A percentile compares a stretch with the other conserved stretches of the same genome.
phyloP scores from a whole-genome alignment of 2,329 filamentous ascomycete species.

The Colletotrichum tofieldiae region DNA sequence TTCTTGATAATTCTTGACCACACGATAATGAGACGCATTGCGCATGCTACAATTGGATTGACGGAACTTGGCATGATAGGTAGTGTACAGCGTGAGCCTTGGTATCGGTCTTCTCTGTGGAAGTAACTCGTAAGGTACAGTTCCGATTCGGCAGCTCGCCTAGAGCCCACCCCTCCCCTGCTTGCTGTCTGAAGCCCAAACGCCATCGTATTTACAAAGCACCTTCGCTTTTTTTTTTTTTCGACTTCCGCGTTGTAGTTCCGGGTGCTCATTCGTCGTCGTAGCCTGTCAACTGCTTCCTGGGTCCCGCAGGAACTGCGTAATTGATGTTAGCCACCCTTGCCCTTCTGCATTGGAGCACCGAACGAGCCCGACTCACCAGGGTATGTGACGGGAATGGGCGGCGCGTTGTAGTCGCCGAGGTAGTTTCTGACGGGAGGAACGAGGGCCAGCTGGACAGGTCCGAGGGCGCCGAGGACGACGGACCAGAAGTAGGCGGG shows the following conservation, averaged over 20 bases:
- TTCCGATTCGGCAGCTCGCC: conserved; percentile 19
- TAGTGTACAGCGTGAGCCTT: conserved; percentile 36
- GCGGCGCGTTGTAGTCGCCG: conserved; percentile 80
- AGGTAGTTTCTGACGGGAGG: conserved; percentile 81
- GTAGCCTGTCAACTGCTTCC: conserved; percentile 73
- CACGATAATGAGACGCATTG: conserved; percentile 5
- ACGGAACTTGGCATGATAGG: conserved; percentile 25
- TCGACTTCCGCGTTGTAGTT: background rate
- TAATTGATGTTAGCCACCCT: conserved; percentile 20
- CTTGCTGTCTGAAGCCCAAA: conserved; percentile 42
- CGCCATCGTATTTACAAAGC: conserved; percentile 47
- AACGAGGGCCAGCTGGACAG: conserved; percentile 77
- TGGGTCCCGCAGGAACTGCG: conserved; percentile 71
- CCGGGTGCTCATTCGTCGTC: conserved; percentile 64
- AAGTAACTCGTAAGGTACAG: conserved; percentile 3
- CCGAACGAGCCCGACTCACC: conserved; percentile 72
- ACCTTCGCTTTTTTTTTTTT: background rate
- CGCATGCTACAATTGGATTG: conserved; percentile 17
- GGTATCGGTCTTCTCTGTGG: background rate
- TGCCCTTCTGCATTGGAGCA: background rate
- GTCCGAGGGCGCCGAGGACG: conserved; percentile 81
- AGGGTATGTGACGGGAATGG: conserved; percentile 92
- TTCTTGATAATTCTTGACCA: conserved; percentile 12
- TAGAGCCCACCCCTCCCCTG: conserved; percentile 11
- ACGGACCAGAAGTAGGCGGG: conserved; percentile 94